A percentile compares a stretch with the other conserved stretches of the same genome.
These are phyloP conservation scores for Acorus gramineus DNA, from an alignment of 106 monocot genomes.

Conservation along the genomic window DNA sequence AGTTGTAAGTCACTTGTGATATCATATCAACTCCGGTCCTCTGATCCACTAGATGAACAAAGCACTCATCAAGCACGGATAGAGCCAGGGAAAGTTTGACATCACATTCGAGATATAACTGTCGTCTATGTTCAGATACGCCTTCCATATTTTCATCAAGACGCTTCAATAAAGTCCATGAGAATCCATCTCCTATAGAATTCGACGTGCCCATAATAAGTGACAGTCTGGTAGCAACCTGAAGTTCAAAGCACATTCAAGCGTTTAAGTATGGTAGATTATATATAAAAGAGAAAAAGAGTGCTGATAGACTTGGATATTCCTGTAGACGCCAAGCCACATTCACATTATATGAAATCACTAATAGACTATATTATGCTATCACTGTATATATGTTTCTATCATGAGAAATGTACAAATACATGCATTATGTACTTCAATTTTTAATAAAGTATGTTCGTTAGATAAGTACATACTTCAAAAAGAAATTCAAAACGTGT, in stretches of 20 bases:
- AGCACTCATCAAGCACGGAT: conserved; percentile 52
- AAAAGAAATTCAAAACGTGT: no score
- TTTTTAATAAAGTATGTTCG: no score
- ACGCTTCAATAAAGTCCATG: conserved; percentile 50
- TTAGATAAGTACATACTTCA: no score
- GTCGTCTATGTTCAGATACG: conserved; percentile 10
- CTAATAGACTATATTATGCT: no score
- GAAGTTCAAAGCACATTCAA: not conserved
- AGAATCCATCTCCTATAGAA: conserved; percentile 34
- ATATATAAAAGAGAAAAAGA: no score
- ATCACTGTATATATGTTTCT: no score
- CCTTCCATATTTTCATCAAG: conserved; percentile 27
- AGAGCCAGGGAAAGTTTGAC: conserved; percentile 42
- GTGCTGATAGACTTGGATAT: no score
- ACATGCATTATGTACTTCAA: no score
- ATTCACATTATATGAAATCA: no score
- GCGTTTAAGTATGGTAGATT: no score
- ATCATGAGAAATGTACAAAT: no score
- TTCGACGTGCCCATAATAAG: conserved; percentile 33
- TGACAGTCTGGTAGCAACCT: conserved; percentile 37
- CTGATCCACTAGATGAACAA: conserved; percentile 41
- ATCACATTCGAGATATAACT: conserved; percentile 38
- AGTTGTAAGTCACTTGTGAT: conserved; percentile 55
- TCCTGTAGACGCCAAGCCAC: no score
- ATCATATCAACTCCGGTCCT: conserved; percentile 49